phyloP scores from a whole-genome alignment of 305 asterid species.

The Fraxinus sp. region DNA sequence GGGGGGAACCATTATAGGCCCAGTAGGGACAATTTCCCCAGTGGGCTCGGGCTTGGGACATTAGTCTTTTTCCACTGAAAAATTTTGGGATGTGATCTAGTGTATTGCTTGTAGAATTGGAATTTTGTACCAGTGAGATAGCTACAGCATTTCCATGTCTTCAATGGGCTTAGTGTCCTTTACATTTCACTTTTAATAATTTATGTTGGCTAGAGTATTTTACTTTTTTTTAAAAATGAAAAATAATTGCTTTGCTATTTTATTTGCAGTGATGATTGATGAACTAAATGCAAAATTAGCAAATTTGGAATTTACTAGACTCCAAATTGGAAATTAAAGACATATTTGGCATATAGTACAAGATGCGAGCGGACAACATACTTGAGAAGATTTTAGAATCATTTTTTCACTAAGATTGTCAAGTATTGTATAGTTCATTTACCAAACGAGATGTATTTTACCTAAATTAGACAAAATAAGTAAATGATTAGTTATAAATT shows the following conservation, averaged over 20 bases:
- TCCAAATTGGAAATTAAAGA: not conserved
- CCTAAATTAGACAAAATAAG: not conserved
- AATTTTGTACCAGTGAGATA: not conserved
- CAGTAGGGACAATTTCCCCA: not conserved
- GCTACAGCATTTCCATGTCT: not conserved
- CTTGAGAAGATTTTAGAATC: not conserved
- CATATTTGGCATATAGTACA: not conserved
- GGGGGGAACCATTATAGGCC: not conserved
- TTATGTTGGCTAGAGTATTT: not conserved
- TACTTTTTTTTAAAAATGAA: not conserved
- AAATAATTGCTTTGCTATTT: not conserved
- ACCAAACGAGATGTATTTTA: not conserved
- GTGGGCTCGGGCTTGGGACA: not conserved
- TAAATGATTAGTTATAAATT: not conserved
- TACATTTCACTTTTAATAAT: not conserved
- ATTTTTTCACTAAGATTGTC: not conserved
- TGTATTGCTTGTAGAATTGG: not conserved
- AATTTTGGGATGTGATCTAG: not conserved
- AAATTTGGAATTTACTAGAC: not conserved
- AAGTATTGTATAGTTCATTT: not conserved
- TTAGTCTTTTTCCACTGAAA: not conserved
- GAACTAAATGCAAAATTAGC: not conserved
- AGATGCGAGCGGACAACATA: not conserved
- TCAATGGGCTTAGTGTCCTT: not conserved
- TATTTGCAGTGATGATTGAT: not conserved